phyloP scores from a whole-genome alignment of 257 asterid genomes.

The Ophiorrhiza pumila region DNA sequence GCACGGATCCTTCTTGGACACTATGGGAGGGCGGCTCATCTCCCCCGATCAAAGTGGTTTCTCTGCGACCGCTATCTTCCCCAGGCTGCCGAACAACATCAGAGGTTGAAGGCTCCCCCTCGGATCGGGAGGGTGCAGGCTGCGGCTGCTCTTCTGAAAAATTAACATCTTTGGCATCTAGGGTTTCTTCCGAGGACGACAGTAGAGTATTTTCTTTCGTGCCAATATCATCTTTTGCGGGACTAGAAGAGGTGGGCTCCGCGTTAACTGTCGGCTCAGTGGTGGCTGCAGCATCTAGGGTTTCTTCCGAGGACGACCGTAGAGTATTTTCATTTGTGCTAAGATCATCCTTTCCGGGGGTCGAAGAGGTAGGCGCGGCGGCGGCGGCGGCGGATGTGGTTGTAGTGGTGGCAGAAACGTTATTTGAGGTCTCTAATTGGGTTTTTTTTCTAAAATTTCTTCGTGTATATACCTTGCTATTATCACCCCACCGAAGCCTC shows the following conservation, averaged over 20 bases:
- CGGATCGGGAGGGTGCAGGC: slow-evolving; percentile 2
- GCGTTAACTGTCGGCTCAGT: background rate
- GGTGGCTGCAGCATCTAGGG: slow-evolving; percentile 19
- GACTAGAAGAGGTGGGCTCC: slow-evolving; percentile 9
- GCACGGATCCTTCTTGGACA: background rate
- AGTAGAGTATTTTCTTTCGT: background rate
- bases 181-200: slow-evolving; percentile 20
- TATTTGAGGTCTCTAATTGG: slow-evolving; percentile 12
- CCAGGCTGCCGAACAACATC: background rate
- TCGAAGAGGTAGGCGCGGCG: slow-evolving; percentile 10
- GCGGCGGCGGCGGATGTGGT: slow-evolving; percentile 8
- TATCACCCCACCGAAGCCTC: slow-evolving; percentile 28
- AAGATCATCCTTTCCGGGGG: slow-evolving; percentile 9
- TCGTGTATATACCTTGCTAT: slow-evolving; percentile 33
- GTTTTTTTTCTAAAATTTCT: slow-evolving; percentile 21
- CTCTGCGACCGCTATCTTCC: slow-evolving; percentile 8
- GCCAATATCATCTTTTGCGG: background rate
- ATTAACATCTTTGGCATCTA: slow-evolving; percentile 16
- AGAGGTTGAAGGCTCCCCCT: background rate
- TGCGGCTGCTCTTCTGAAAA: slow-evolving; percentile 5
- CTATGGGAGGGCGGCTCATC: background rate
- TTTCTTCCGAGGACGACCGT: slow-evolving; percentile 16
- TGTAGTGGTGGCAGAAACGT: slow-evolving; percentile 20
- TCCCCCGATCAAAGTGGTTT: slow-evolving; percentile 3
- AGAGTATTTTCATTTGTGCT: background rate